A percentile compares a stretch with the other conserved stretches of the same genome.
These are phyloP conservation scores for Gossypium sturtianum DNA, from an alignment of 345 rosid genomes.

Conservation along the genomic window DNA sequence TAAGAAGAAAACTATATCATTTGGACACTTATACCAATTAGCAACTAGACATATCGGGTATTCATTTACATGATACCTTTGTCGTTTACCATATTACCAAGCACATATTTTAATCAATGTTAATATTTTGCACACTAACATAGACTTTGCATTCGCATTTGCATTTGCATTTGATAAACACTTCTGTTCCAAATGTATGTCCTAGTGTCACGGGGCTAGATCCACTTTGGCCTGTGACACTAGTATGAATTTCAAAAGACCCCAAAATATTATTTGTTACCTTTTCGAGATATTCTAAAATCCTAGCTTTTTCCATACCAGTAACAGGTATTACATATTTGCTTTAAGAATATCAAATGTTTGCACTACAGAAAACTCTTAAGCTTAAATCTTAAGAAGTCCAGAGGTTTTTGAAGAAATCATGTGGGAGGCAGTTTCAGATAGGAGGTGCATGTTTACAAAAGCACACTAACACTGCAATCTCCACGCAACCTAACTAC, in stretches of 20 bases:
- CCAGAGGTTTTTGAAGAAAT: not conserved
- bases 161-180: not conserved
- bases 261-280: not conserved
- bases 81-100: not conserved
- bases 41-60: not conserved
- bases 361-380: not conserved
- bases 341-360: not conserved
- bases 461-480: not conserved
- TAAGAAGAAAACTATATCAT: not conserved
- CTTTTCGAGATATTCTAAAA: not conserved
- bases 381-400: not conserved
- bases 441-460: not conserved
- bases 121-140: not conserved
- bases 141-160: too few relatives aligned
- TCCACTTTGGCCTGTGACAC: too few relatives aligned
- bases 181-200: not conserved
- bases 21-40: not conserved
- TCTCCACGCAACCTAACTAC: not conserved
- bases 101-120: not conserved
- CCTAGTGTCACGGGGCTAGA: not conserved
- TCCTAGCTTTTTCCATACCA: not conserved
- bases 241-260: not conserved
- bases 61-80: not conserved
- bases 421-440: not conserved
- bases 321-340: not conserved